Evolutionary conservation across 805 yeast species (phyloP).

Genomic region (Wickerhamomyces bovis): DNA sequence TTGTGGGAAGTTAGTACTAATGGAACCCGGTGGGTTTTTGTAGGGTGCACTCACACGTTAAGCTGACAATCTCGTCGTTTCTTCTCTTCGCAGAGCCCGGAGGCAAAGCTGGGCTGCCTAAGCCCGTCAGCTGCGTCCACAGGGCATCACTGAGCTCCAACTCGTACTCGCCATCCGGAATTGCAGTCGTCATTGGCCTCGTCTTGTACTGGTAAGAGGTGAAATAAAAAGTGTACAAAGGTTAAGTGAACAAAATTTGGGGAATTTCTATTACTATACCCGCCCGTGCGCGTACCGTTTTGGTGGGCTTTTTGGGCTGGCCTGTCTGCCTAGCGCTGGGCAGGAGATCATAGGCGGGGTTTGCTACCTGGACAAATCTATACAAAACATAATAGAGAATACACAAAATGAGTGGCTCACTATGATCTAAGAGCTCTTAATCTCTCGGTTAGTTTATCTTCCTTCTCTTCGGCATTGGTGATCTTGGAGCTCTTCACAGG

Average conservation of each 20-base stretch:
- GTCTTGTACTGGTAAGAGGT: background rate
- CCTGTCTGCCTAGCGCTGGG: background rate
- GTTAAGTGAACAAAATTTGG: background rate
- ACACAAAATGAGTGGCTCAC: background rate
- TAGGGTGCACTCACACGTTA: conserved; percentile 15
- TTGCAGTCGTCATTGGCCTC: background rate
- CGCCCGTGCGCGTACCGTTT: background rate
- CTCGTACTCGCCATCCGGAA: conserved; percentile 24
- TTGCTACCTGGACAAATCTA: no score
- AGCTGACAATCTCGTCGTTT: conserved; percentile 17
- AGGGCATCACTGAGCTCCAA: conserved; percentile 16
- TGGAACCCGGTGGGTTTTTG: background rate
- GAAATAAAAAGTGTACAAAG: no score
- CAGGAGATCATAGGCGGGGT: background rate
- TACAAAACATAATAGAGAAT: no score
- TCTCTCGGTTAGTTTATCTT: conserved; percentile 82
- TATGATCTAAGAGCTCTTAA: conserved; percentile 70
- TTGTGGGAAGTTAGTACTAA: background rate
- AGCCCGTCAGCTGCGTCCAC: conserved; percentile 5
- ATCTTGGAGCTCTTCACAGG: conserved; percentile 43
- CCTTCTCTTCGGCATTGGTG: conserved; percentile 59
- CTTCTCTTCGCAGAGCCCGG: background rate
- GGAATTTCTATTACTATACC: background rate
- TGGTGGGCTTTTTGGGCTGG: background rate
- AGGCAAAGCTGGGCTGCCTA: conserved; percentile 1